A percentile compares a stretch with the other conserved stretches of the same genome.
phyloP scores from a whole-genome alignment of 352 stramenopile genomes.

The Globisporangium radiosum region DNA sequence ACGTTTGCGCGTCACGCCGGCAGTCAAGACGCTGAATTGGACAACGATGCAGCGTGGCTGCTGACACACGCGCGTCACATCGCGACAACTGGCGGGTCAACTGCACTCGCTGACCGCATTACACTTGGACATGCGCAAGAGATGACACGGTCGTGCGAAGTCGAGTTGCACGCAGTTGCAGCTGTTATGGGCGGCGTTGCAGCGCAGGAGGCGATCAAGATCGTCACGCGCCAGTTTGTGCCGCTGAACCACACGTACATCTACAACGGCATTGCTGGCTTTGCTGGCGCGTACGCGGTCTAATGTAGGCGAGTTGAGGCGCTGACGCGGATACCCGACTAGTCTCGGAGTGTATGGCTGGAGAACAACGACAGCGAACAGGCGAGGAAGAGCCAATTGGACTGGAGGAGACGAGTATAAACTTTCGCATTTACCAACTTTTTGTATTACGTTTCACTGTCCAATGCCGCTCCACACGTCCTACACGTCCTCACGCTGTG shows the following conservation, averaged over 20 bases:
- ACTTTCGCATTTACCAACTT: too few relatives aligned
- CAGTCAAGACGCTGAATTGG: conserved; percentile 38
- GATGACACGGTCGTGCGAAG: conserved; percentile 89
- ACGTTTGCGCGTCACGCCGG: conserved; percentile 81
- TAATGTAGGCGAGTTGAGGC: conserved; percentile 21
- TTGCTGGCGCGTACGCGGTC: conserved; percentile 65
- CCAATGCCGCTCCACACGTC: too few relatives aligned
- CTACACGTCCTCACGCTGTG: too few relatives aligned
- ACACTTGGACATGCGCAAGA: conserved; percentile 81
- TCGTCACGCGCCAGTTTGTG: conserved; percentile 97
- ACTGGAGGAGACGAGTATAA: too few relatives aligned
- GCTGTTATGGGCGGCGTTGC: conserved; percentile 95
- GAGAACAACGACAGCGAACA: too few relatives aligned
- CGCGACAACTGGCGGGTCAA: conserved; percentile 3
- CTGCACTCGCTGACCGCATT: conserved; percentile 41
- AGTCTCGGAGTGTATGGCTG: too few relatives aligned
- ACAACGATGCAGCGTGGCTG: conserved; percentile 60
- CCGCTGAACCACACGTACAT: conserved; percentile 97
- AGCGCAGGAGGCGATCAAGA: conserved; percentile 96
- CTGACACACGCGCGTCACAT: conserved; percentile 42
- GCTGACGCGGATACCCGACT: too few relatives aligned
- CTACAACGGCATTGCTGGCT: conserved; percentile 94
- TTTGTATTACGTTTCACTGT: too few relatives aligned
- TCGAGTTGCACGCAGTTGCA: conserved; percentile 92
- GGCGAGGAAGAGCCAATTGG: too few relatives aligned